Conservation (phyloP, 805 yeast species). For the Pichia ethanolica region DNA sequence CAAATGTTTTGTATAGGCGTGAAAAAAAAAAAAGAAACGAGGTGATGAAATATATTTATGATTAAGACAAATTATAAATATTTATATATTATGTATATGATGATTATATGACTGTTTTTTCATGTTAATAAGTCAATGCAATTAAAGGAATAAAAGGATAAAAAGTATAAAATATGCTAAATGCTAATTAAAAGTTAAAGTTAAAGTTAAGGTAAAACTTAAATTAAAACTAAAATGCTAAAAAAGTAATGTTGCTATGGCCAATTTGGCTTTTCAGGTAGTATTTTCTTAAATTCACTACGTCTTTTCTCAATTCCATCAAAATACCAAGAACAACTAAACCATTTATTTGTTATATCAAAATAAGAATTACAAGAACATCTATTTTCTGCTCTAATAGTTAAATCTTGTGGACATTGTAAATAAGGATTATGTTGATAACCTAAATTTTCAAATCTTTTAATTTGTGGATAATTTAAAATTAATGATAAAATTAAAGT, state of each 20-base stretch:
- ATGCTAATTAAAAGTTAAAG: no score
- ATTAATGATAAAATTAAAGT: conserved; percentile 62
- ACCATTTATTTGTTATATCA: conserved; percentile 57
- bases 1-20: no score
- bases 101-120: no score
- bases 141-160: no score
- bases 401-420: conserved; percentile 66
- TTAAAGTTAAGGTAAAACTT: no score
- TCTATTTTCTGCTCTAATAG: conserved; percentile 42
- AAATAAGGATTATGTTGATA: conserved; percentile 73
- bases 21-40: no score
- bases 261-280: neutral
- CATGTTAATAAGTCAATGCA: no score
- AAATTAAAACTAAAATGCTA: no score
- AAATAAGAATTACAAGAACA: conserved; percentile 66
- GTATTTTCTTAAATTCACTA: neutral
- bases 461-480: conserved; percentile 62
- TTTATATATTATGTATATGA: no score
- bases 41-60: no score
- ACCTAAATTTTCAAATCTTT: conserved; percentile 72
- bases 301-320: conserved; percentile 14
- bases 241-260: neutral
- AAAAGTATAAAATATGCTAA: no score
- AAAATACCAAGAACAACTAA: conserved; percentile 30
- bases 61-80: no score